Base-by-base conservation (phyloP, 257 asterid genomes). In the Vinca minor region DNA sequence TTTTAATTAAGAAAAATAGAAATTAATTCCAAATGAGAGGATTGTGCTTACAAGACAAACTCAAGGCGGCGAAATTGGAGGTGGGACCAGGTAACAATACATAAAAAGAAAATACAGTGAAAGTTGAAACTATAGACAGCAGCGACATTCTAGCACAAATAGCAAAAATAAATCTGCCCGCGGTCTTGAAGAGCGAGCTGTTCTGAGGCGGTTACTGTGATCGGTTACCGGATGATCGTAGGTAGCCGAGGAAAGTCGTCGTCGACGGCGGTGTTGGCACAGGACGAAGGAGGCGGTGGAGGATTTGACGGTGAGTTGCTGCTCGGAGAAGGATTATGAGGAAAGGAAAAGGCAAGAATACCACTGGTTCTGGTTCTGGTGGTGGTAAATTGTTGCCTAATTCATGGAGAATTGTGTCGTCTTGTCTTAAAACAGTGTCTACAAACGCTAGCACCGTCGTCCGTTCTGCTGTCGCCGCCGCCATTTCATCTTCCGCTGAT, bases 361-460 rank as follows among this genome's bases (percentile, higher is more conserved):
- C 21, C 4, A 34, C 25, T 57, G 9, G n/a, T n/a, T n/a, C n/a
- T n/a, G n/a, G n/a, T n/a, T n/a, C n/a, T n/a, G n/a, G n/a, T n/a
- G n/a, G 45, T 31, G 42, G 81, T 73, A 83, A 78, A 65, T 64
- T 86, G 77, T 81, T 86, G 77, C 94, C 90, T 67, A 80, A 78
- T 80, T 82, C 91, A 1, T 70, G 83, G 70, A 80, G 87, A 46
- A 84, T 86, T 31, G 83, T 84, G 8, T 86, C 95, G 54, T 86
- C 95, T 35, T 86, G 95, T 70, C 78, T 86, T 64, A 84, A 56
- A 67, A 82, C 84, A 45, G 91, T 84, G 68, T 86, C 95, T 65
- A 86, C 88, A 62, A 82, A 84, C 80, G 95, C 95, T 63, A 77
- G 80, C 85, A 86, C 86, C 64, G 95, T 79, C 50, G 91, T 82